These are phyloP conservation scores for Anastatica hierochuntica DNA, from an alignment of 345 rosid genomes.

Conservation along the genomic window DNA sequence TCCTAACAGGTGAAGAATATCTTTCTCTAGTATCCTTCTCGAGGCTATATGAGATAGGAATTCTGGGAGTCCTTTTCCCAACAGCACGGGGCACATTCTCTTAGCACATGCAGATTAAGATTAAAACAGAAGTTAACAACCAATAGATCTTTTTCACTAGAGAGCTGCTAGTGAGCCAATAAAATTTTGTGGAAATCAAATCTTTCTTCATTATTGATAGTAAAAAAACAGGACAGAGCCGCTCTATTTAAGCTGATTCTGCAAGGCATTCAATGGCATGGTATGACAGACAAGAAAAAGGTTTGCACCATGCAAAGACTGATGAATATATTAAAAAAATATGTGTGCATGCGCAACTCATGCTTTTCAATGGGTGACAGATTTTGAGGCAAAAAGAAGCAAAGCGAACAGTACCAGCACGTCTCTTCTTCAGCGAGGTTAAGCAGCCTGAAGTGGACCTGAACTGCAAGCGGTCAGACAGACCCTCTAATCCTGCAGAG, in stretches of 20 bases:
- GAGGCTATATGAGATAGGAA: constrained; percentile 48
- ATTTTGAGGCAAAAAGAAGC: constrained; percentile 20
- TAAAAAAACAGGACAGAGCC: neutral
- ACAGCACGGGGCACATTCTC: constrained; percentile 72
- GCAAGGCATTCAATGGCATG: neutral
- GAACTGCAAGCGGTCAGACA: constrained; percentile 55
- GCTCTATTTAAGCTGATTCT: constrained; percentile 5
- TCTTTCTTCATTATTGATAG: neutral
- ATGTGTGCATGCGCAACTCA: constrained; percentile 3
- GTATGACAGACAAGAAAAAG: neutral
- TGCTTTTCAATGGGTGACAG: constrained; percentile 6
- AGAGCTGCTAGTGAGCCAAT: neutral
- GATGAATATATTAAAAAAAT: too few species aligned
- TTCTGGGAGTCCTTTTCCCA: constrained; percentile 83
- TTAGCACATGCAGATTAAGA: constrained; percentile 28
- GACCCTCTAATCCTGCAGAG: constrained; percentile 38
- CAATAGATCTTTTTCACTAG: neutral
- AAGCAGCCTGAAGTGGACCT: constrained; percentile 53
- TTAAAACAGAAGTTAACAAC: constrained; percentile 19
- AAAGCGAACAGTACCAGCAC: constrained; percentile 40
- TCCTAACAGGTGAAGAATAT: constrained; percentile 50
- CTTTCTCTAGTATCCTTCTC: constrained; percentile 43
- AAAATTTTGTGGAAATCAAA: neutral
- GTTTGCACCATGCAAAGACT: constrained; percentile 3
- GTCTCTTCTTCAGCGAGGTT: constrained; percentile 56